These are phyloP conservation scores for Lasiodiplodia gonubiensis DNA, from an alignment of 2,329 filamentous ascomycete genomes.

Conservation along the genomic window DNA sequence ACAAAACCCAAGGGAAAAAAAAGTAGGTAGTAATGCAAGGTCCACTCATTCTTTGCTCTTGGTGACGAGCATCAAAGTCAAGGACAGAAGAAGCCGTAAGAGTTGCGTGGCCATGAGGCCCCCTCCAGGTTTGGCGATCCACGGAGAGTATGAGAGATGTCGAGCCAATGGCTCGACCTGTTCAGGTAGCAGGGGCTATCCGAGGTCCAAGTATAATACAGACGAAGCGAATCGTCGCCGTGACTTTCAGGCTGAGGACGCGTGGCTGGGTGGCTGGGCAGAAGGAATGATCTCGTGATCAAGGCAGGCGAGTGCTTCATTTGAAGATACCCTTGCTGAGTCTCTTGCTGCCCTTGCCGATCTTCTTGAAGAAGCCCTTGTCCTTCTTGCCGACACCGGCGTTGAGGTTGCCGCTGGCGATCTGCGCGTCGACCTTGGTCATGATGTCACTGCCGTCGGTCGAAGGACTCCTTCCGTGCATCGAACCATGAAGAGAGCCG, in stretches of 20 bases:
- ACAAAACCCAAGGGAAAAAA: neutral
- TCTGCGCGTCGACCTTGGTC: conserved; percentile 22
- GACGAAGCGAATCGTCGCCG: conserved; percentile 3
- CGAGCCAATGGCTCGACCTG: neutral
- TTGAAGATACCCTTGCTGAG: conserved; percentile 45
- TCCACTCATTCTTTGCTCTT: neutral
- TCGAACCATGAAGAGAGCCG: neutral
- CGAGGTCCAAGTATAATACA: conserved; percentile 19
- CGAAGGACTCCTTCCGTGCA: conserved; percentile 26
- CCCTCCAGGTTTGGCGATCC: neutral
- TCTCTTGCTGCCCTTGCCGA: conserved; percentile 44
- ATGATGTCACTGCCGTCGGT: conserved; percentile 39
- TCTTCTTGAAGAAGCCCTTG: conserved; percentile 42
- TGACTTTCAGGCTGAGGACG: conserved; percentile 4
- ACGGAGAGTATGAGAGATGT: neutral
- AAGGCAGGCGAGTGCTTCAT: conserved; percentile 28
- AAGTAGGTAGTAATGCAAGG: conserved; percentile 15
- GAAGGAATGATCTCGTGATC: neutral
- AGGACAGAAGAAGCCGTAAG: conserved; percentile 1
- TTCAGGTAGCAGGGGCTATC: neutral
- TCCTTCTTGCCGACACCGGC: conserved; percentile 41
- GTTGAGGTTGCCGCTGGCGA: conserved; percentile 39
- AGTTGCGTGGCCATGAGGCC: neutral
- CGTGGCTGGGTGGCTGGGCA: conserved; percentile 5
- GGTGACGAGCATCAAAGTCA: neutral